Base-by-base conservation (phyloP, 257 asterid species). In the Ilex asprella region DNA sequence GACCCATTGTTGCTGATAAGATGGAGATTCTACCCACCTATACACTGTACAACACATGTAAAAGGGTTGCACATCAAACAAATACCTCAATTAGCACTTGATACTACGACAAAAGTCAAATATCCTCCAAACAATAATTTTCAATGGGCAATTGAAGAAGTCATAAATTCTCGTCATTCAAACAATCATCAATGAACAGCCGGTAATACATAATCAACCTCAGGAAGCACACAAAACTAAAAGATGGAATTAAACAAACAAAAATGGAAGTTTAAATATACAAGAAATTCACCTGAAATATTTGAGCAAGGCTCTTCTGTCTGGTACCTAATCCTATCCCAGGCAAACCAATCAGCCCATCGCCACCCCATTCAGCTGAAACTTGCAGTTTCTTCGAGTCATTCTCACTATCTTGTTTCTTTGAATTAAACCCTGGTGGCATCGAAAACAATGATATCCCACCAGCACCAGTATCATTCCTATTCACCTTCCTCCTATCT, bases 291-390 rank as follows among this genome's bases (percentile, higher is more conserved):
- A 91, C 98, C 92, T 92, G 88, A 79, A 88, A 88, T 63, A 86
- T 84, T 70, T 84, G 88, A 31, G 86, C 94, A 56, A 91, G 71
- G 73, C 96, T 91, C 85, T 84, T 91, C 70, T 88, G 93, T 59
- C 84, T 86, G 84, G 78, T 67, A 56, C 91, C 92, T 53, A 84
- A 63, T 39, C 89, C 95, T 73, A 88, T 62, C 43, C 94, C 98
- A 30, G 95, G 95, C 80, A 90, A 79, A 30, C 96, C 98, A 73
- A 88, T 91, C 63, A 91, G 95, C 16, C 98, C 98, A 79, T 88
- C 94, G 13, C 86, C 87, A 53, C 85, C 94, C 98, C 96, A 91
- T 58, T 88, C 98, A 60, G 73, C 84, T 10, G 85, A 63, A 55
- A 73, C 88, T 77, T 76, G 94, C 67, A 79, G 71, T 51, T 74